Evolutionary conservation across 2,329 filamentous ascomycete genomes (phyloP).

Genomic region (Cadophora luteo-olivacea): DNA sequence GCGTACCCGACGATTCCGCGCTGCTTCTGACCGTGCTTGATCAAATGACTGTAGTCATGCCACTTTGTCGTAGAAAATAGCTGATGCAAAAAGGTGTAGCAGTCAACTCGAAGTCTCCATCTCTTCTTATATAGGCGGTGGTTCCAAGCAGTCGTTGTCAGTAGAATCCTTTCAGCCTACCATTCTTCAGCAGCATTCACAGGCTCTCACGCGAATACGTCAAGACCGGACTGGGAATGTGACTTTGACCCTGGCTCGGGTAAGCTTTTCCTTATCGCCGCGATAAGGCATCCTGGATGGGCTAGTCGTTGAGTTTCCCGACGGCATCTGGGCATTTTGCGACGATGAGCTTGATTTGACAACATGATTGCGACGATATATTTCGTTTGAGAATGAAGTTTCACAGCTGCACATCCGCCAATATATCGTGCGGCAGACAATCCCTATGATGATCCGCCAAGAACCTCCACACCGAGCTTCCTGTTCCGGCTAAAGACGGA

Average conservation of each 20-base stretch:
- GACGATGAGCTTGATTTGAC: conserved; percentile 30
- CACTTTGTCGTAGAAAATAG: conserved; percentile 1
- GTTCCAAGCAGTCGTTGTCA: not conserved
- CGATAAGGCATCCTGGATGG: not conserved
- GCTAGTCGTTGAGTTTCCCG: not conserved
- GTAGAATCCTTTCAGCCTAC: not conserved
- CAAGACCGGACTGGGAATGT: conserved; percentile 14
- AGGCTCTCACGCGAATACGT: conserved; percentile 15
- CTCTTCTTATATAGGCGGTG: not conserved
- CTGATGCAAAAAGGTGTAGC: not conserved
- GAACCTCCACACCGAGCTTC: conserved; percentile 15
- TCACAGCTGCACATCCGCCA: conserved; percentile 12
- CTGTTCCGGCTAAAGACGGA: conserved; percentile 30
- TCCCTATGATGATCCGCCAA: conserved; percentile 28
- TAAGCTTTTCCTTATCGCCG: conserved; percentile 21
- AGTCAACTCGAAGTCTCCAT: conserved; percentile 25
- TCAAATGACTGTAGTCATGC: conserved; percentile 7
- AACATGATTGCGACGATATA: conserved; percentile 17
- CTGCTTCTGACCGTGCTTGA: conserved; percentile 7
- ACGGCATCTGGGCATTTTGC: conserved; percentile 8
- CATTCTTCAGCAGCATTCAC: not conserved
- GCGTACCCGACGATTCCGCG: conserved; percentile 27
- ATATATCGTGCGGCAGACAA: conserved; percentile 4
- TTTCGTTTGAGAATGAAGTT: conserved; percentile 11
- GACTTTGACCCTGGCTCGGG: not conserved